phyloP scores from a whole-genome alignment of 306 rosid species.

The Quercus parvula region DNA sequence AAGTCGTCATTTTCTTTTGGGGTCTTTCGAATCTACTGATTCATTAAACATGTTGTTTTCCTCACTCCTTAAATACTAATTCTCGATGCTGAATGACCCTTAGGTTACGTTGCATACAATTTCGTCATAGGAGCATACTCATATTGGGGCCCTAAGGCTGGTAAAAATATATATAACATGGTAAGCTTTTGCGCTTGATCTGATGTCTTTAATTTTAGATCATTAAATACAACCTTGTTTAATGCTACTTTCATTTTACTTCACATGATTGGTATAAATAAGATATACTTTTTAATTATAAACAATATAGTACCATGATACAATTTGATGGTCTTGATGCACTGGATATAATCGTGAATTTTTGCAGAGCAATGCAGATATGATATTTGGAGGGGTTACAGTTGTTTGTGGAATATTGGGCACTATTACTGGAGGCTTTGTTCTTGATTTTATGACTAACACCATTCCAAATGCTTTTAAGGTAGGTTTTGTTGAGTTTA shows the following conservation, averaged over 20 bases:
- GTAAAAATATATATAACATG: conserved; percentile 72
- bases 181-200: conserved; percentile 34
- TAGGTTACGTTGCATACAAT: conserved; percentile 72
- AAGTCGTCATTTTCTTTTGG: not conserved
- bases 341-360: conserved; percentile 15
- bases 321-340: conserved; percentile 3
- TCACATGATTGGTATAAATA: conserved; percentile 1
- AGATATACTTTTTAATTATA: not conserved
- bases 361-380: conserved; percentile 70
- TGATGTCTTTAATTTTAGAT: conserved; percentile 9
- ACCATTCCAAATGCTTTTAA: conserved; percentile 83
- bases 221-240: not conserved
- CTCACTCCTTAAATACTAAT: conserved; percentile 1
- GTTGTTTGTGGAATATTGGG: conserved; percentile 74
- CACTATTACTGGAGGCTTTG: conserved; percentile 68
- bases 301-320: conserved; percentile 4
- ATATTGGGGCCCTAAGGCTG: conserved; percentile 94
- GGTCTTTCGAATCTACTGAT: not conserved
- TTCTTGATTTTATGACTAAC: conserved; percentile 55
- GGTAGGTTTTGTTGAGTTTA: conserved; percentile 41
- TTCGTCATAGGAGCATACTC: conserved; percentile 87
- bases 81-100: conserved; percentile 15
- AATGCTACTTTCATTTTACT: not conserved
- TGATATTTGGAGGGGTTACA: conserved; percentile 83
- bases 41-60: conserved; percentile 1